phyloP scores from a whole-genome alignment of 2,329 filamentous ascomycete genomes.

The Diaporthe caulivora region DNA sequence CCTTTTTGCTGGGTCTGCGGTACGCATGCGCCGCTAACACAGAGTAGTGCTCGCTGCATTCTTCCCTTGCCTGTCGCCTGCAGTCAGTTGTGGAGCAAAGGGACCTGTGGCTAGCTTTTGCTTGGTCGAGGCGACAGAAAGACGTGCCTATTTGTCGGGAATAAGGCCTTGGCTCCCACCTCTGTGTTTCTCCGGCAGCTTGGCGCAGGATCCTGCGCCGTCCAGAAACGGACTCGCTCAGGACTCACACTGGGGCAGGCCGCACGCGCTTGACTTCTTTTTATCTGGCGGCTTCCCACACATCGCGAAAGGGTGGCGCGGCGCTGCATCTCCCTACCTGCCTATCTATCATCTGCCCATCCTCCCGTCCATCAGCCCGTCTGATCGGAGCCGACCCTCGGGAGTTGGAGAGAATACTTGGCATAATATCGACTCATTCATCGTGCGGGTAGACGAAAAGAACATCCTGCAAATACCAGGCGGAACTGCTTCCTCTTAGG shows the following conservation, averaged over 20 bases:
- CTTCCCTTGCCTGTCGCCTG: slow-evolving; percentile 15
- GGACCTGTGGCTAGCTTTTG: not conserved
- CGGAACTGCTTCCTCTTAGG: too few species aligned
- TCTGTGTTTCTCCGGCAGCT: slow-evolving; percentile 20
- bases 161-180: slow-evolving; percentile 27
- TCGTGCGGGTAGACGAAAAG: not conserved
- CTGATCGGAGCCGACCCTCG: not conserved
- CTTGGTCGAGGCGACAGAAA: slow-evolving; percentile 9
- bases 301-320: not conserved
- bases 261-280: slow-evolving; percentile 22
- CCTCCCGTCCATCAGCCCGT: not conserved
- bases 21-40: slow-evolving; percentile 1
- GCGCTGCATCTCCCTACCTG: not conserved
- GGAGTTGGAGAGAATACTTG: not conserved
- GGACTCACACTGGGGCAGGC: slow-evolving; percentile 12
- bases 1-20: not conserved
- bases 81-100: slow-evolving; percentile 6
- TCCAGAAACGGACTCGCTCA: slow-evolving; percentile 22
- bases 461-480: not conserved
- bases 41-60: not conserved
- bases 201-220: slow-evolving; percentile 23
- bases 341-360: not conserved
- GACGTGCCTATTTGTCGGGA: slow-evolving; percentile 4
- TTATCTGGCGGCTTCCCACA: slow-evolving; percentile 17
- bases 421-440: not conserved